Conservation (phyloP, 2,329 filamentous ascomycete species). For the Zymoseptoria brevis region DNA sequence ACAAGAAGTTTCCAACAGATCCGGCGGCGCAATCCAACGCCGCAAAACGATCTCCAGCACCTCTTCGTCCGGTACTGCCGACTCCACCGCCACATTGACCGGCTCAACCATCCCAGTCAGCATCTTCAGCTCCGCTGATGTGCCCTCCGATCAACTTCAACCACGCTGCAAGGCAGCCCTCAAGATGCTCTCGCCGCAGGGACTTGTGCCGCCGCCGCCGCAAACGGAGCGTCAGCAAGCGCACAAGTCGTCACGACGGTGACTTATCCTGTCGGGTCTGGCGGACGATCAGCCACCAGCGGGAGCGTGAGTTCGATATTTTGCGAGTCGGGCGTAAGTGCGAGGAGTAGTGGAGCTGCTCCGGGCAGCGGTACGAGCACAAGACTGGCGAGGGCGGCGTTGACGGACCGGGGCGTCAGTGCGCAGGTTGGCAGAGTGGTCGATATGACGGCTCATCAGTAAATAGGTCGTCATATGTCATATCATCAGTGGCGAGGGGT, state of each 20-base stretch:
- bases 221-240: conserved; percentile 7
- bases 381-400: conserved; percentile 3
- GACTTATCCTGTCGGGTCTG: conserved; percentile 5
- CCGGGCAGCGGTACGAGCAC: conserved; percentile 3
- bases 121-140: conserved; percentile 2
- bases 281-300: conserved; percentile 2
- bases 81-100: conserved; percentile 7
- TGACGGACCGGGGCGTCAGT: conserved; percentile 6
- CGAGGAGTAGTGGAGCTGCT: conserved; percentile 1
- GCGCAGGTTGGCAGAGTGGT: conserved; percentile 4
- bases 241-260: conserved; percentile 4
- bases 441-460: too few species aligned
- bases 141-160: conserved; percentile 1
- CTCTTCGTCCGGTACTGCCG: conserved; percentile 5
- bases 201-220: conserved; percentile 6
- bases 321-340: conserved; percentile 10
- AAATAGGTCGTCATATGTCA: too few species aligned
- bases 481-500: too few species aligned
- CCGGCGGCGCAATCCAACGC: conserved; percentile 10
- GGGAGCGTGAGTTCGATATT: conserved; percentile 3
- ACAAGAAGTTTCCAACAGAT: background rate
- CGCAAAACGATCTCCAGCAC: conserved; percentile 6
- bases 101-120: conserved; percentile 2
- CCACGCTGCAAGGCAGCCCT: conserved; percentile 1
- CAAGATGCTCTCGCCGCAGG: conserved; percentile 8